A percentile compares a stretch with the other conserved stretches of the same genome.
Conservation (phyloP, 371 early-diverging fungal genomes). For the Entomophthora muscae region DNA sequence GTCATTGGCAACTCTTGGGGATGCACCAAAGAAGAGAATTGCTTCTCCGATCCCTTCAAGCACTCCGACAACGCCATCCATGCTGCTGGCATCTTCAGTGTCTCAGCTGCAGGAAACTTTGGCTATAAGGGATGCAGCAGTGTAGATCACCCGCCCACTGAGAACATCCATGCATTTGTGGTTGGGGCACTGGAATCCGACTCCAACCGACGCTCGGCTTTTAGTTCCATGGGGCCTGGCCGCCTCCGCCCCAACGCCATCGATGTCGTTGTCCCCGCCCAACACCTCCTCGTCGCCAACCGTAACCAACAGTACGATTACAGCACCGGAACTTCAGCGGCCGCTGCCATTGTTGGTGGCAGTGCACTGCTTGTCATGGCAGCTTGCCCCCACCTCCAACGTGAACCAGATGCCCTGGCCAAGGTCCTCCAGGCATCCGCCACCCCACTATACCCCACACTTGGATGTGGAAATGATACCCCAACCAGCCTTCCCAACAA, state of each 20-base stretch:
- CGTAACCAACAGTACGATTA: not conserved
- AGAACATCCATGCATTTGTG: not conserved
- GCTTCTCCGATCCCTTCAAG: not conserved
- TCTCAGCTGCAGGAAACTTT: not conserved
- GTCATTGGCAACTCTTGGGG: slow-evolving; percentile 2
- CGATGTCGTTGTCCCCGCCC: slow-evolving; percentile 17
- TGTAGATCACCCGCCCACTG: not conserved
- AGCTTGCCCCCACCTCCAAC: too few species aligned
- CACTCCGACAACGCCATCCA: not conserved
- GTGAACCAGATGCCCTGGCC: not conserved
- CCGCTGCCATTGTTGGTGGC: slow-evolving; percentile 62
- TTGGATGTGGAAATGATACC: slow-evolving; percentile 2
- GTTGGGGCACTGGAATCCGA: not conserved
- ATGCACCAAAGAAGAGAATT: not conserved
- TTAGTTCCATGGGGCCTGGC: slow-evolving; percentile 2
- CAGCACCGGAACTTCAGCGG: slow-evolving; percentile 39
- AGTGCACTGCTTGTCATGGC: slow-evolving; percentile 20
- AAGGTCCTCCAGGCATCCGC: not conserved
- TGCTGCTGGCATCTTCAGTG: not conserved
- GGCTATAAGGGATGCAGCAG: not conserved
- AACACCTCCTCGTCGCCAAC: slow-evolving; percentile 18
- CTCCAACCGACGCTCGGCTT: not conserved
- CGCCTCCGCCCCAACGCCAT: not conserved
- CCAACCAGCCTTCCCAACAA: not conserved
- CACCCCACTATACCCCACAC: not conserved